These are phyloP conservation scores for Hyphopichia pseudoburtonii DNA, from an alignment of 1,139 yeast genomes.

Conservation along the genomic window DNA sequence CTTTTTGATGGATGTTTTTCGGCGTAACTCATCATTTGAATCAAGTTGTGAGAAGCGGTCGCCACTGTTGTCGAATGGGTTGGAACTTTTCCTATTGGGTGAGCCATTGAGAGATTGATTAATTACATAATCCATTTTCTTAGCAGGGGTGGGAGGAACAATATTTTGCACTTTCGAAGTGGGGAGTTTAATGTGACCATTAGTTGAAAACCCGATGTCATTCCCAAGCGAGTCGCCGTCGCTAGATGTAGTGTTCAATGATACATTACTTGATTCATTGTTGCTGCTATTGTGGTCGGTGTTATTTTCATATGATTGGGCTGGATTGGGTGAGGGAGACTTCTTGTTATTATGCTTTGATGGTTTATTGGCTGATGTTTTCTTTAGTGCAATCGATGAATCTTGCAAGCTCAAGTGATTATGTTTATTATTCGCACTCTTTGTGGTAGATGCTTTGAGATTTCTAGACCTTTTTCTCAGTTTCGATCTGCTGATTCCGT, in stretches of 20 bases:
- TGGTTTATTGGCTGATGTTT: slow-evolving; percentile 16
- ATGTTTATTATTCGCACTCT: slow-evolving; percentile 17
- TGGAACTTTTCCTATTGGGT: slow-evolving; percentile 8
- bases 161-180: slow-evolving; percentile 44
- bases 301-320: not conserved
- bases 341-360: no score
- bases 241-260: no score
- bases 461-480: not conserved
- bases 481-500: not conserved
- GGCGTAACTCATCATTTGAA: slow-evolving; percentile 20
- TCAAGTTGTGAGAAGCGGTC: no score
- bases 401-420: slow-evolving; percentile 44
- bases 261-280: not conserved
- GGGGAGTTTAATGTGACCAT: slow-evolving; percentile 51
- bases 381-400: slow-evolving; percentile 42
- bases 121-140: slow-evolving; percentile 50
- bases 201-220: slow-evolving; percentile 47
- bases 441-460: slow-evolving; percentile 3
- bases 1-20: slow-evolving; percentile 39
- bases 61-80: not conserved
- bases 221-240: not conserved
- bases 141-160: slow-evolving; percentile 69
- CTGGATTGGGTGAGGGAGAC: no score
- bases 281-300: no score
- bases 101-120: slow-evolving; percentile 11